Base-by-base conservation (phyloP, 2,329 filamentous ascomycete species). In the Aspergillus novoparasiticus region DNA sequence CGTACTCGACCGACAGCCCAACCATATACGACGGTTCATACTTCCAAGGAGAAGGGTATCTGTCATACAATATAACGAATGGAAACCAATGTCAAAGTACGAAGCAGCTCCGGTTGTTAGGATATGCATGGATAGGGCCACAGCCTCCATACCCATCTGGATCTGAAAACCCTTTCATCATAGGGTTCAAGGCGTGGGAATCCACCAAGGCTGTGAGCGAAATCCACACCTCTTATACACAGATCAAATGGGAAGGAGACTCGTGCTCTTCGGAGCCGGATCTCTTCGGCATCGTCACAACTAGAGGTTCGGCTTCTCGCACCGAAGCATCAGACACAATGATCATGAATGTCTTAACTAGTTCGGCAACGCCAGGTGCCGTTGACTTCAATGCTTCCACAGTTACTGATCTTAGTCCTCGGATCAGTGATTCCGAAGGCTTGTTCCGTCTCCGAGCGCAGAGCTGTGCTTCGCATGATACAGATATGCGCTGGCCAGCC, bases 141-240 rank as follows among this genome's bases (percentile, higher is more conserved):
- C 51, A n/a, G 23, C 28, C 53, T 3, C 59, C 59, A 14, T 57
- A 61, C 19, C 59, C 59, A 3, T 19, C 28, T n/a, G 59, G 53
- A 2, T n/a, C 59, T 1, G 11, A 36, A 11, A 61, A 61, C 41
- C 51, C 59, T 6, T 56, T 56, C 14, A 50, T 57, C 14, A 51
- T 61, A 6, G 59, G 59, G 21, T 61, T 61, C 41, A 61, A 61
- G 19, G 53, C 59, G 14, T 61, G 59, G 59, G n/a, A 61, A 23
- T 56, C 59, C 10, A 16, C 26, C 23, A 50, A 50, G 5, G 11
- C 51, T 6, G 36, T 61, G 43, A 30, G 23, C 19, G 30, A 61
- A 9, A 61, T 61, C 2, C 19, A n/a, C 21, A n/a, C 41, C 2
- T 61, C 59, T 14, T 61, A 61, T 39, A 16, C n/a, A 14, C 12